Conservation (phyloP, 768 basidiomycete genomes). For the Sarcodon aspratus region DNA sequence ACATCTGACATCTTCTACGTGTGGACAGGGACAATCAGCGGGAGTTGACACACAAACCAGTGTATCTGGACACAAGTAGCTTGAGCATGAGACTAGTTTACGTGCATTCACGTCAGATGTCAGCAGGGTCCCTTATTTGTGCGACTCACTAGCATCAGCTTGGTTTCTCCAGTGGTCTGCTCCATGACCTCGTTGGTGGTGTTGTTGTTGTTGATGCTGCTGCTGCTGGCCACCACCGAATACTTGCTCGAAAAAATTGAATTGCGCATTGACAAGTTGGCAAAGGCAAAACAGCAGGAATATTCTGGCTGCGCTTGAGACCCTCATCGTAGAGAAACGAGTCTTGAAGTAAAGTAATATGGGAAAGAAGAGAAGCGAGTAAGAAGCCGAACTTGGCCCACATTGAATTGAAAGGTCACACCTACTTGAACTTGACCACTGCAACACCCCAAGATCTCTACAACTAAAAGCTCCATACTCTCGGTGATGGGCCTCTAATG, state of each 20-base stretch:
- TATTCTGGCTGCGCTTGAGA: no score
- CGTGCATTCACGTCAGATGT: neutral
- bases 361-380: no score
- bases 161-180: conserved; percentile 52
- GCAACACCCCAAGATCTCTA: no score
- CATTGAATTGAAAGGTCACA: no score
- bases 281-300: conserved; percentile 24
- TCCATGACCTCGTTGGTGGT: conserved; percentile 30
- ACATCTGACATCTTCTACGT: conserved; percentile 68
- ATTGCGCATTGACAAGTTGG: conserved; percentile 45
- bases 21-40: conserved; percentile 69
- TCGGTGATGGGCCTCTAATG: no score
- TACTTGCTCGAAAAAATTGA: conserved; percentile 72
- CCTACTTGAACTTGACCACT: no score
- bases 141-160: conserved; percentile 44
- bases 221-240: conserved; percentile 39
- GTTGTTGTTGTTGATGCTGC: conserved; percentile 48
- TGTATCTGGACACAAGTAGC: conserved; percentile 68
- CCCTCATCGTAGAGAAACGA: no score
- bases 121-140: neutral
- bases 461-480: no score
- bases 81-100: conserved; percentile 51
- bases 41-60: conserved; percentile 55
- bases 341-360: no score
- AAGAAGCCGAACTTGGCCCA: no score